Evolutionary conservation across 1,284 basidiomycete species (phyloP).

Genomic region (Neonothopanus nambi): DNA sequence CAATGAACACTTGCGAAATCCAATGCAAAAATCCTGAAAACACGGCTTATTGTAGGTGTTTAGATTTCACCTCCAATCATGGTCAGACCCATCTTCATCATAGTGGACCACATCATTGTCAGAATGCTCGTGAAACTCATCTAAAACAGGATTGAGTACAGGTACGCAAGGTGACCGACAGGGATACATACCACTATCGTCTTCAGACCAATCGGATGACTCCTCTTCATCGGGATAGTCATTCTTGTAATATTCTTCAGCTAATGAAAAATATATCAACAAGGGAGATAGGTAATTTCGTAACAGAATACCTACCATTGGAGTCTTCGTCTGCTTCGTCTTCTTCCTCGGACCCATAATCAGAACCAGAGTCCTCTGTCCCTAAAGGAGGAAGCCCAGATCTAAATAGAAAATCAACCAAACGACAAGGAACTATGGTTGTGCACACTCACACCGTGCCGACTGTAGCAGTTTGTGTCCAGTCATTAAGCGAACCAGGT

Average conservation of each 20-base stretch:
- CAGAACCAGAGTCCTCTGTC: conserved; percentile 50
- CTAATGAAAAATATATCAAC: conserved; percentile 34
- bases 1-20: too few relatives aligned
- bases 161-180: conserved; percentile 6
- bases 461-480: conserved; percentile 57
- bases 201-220: conserved; percentile 23
- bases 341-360: conserved; percentile 52
- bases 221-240: conserved; percentile 79
- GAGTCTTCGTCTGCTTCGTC: conserved; percentile 82
- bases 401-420: conserved; percentile 33
- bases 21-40: too few relatives aligned
- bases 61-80: conserved; percentile 25
- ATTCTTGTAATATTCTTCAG: conserved; percentile 79
- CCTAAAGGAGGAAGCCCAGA: conserved; percentile 60
- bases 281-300: conserved; percentile 2
- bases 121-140: conserved; percentile 47
- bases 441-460: conserved; percentile 55
- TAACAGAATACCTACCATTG: conserved; percentile 51
- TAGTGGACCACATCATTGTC: conserved; percentile 38
- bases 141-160: conserved; percentile 26
- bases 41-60: too few relatives aligned
- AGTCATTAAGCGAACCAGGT: conserved; percentile 56
- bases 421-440: conserved; percentile 27
- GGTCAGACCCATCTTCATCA: conserved; percentile 29
- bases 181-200: conserved; percentile 38